Percentiles rank a stretch among this genome's conserved stretches.
These are phyloP conservation scores for Lavandula angustifolia DNA, from an alignment of 257 asterid species.

Conservation along the genomic window DNA sequence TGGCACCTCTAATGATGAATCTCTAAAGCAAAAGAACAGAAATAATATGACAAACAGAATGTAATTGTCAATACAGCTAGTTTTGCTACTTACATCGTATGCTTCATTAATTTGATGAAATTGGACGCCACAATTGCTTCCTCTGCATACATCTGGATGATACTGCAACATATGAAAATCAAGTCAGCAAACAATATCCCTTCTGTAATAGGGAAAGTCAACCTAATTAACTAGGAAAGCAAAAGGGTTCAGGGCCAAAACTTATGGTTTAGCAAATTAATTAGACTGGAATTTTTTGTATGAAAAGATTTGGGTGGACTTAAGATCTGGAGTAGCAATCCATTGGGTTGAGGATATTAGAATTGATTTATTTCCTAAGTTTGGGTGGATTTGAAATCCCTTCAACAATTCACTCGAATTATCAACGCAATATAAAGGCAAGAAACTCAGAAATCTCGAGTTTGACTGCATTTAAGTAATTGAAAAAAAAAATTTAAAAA, in stretches of 20 bases:
- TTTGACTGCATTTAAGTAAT: not conserved
- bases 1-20: too few species aligned
- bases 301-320: too few species aligned
- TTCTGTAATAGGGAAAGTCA: not conserved
- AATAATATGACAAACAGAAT: too few species aligned
- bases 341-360: too few species aligned
- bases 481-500: too few species aligned
- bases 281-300: too few species aligned
- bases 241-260: not conserved
- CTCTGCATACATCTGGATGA: slow-evolving; percentile 95
- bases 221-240: not conserved
- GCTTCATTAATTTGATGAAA: slow-evolving; percentile 82
- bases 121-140: slow-evolving; percentile 56
- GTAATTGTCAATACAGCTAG: not conserved
- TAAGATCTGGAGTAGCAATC: too few species aligned
- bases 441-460: not conserved
- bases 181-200: too few species aligned
- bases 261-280: too few species aligned
- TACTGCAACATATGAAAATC: slow-evolving; percentile 54
- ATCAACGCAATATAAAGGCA: not conserved
- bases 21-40: not conserved
- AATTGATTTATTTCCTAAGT: too few species aligned
- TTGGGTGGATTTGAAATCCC: too few species aligned
- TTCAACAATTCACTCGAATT: too few species aligned
- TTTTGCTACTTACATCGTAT: slow-evolving; percentile 58